Evolutionary conservation across 495 filamentous ascomycete genomes (phyloP).

Genomic region (Trypethelium eluteriae): DNA sequence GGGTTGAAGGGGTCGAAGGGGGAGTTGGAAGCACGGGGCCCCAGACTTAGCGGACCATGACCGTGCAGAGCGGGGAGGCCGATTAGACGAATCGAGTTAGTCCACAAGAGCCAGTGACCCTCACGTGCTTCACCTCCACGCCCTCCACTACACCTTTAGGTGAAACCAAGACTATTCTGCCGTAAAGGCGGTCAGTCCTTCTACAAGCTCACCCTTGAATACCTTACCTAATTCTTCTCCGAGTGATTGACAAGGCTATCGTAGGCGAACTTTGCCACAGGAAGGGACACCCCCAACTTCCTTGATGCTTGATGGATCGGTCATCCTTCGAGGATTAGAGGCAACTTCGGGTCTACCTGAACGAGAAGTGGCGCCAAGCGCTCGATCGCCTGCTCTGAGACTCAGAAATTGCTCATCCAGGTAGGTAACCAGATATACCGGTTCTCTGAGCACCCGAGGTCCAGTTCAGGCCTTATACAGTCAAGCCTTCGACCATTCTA

Average conservation of each 20-base stretch:
- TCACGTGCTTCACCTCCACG: no score
- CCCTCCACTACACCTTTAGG: no score
- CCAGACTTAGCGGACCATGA: background rate
- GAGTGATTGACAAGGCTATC: background rate
- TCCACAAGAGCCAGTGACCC: background rate
- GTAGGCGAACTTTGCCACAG: no score
- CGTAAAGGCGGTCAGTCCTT: background rate
- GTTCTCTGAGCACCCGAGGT: no score
- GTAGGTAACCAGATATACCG: no score
- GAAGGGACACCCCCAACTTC: no score
- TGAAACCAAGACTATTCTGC: background rate
- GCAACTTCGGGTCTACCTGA: background rate
- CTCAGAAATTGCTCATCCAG: background rate
- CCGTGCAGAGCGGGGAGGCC: background rate
- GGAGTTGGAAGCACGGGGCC: conserved; percentile 2
- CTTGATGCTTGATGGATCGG: no score
- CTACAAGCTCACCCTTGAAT: background rate
- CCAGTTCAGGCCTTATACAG: no score
- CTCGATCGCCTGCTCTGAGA: background rate
- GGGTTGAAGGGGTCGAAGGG: background rate
- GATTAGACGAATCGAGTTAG: background rate
- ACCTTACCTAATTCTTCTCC: background rate
- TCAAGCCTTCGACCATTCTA: no score
- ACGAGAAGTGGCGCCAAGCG: background rate
- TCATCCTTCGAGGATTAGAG: no score